Percentiles rank a stretch among this genome's conserved stretches.
Evolutionary conservation across 1,284 basidiomycete genomes (phyloP).

Genomic region (Pseudozyma thailandica): DNA sequence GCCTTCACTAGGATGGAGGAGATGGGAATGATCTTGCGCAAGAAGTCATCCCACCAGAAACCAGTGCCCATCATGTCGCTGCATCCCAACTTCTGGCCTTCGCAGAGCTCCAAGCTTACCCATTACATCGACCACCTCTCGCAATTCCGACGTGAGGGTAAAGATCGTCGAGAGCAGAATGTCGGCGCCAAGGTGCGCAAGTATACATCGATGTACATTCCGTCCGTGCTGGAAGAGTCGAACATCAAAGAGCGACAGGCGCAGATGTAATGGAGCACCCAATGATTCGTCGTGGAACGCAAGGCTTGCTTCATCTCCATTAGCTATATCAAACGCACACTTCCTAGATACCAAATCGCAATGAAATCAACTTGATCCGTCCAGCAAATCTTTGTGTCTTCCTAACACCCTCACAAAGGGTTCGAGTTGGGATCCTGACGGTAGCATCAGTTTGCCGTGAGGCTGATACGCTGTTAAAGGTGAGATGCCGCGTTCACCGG

Average conservation of each 20-base stretch:
- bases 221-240: conserved; percentile 34
- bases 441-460: too few relatives aligned
- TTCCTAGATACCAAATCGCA: background rate
- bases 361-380: background rate
- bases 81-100: conserved; percentile 63
- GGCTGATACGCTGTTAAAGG: too few relatives aligned
- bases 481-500: too few relatives aligned
- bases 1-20: conserved; percentile 60
- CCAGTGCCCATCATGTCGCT: conserved; percentile 66
- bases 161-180: conserved; percentile 60
- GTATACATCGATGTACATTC: conserved; percentile 40
- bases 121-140: conserved; percentile 63
- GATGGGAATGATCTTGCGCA: conserved; percentile 55
- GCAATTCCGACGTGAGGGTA: conserved; percentile 67
- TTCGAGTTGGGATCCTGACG: too few relatives aligned
- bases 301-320: background rate
- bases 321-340: background rate
- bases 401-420: too few relatives aligned
- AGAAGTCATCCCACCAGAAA: conserved; percentile 61
- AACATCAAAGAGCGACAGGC: conserved; percentile 32
- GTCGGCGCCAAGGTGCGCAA: conserved; percentile 36
- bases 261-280: conserved; percentile 9
- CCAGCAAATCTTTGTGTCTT: too few relatives aligned
- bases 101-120: conserved; percentile 55
- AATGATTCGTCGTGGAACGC: background rate